A percentile compares a stretch with the other conserved stretches of the same genome.
phyloP scores from a whole-genome alignment of 257 asterid genomes.

The Jaltomata sinuosa region DNA sequence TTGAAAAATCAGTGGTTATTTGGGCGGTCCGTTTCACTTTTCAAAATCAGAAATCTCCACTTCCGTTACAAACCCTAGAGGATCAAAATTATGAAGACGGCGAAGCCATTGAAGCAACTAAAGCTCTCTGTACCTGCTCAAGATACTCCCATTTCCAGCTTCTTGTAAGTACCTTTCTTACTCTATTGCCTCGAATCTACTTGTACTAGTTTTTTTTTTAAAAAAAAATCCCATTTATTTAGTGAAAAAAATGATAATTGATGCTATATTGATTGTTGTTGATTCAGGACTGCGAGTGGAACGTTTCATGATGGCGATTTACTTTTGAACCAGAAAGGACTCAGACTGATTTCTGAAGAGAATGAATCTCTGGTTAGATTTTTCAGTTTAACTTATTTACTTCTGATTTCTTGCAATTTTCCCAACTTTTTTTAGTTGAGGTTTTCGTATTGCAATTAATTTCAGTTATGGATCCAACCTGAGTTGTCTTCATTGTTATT shows the following conservation, averaged over 20 bases:
- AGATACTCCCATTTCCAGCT: slow-evolving; percentile 67
- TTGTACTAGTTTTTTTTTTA: background rate
- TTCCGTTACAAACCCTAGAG: background rate
- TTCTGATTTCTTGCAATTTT: background rate
- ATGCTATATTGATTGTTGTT: background rate
- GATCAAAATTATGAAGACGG: slow-evolving; percentile 47
- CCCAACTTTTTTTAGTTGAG: background rate
- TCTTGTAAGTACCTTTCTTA: slow-evolving; percentile 29
- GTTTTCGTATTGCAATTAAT: background rate
- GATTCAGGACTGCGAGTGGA: slow-evolving; percentile 85
- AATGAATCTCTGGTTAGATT: slow-evolving; percentile 44
- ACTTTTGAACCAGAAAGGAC: slow-evolving; percentile 69
- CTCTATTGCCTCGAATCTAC: background rate
- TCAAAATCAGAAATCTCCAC: background rate
- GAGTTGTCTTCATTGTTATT: background rate
- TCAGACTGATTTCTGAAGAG: slow-evolving; percentile 67
- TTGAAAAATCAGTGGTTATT: background rate
- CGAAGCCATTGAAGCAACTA: slow-evolving; percentile 78
- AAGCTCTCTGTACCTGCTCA: slow-evolving; percentile 86
- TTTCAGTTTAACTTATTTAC: background rate
- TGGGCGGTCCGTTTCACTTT: background rate
- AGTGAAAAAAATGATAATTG: background rate
- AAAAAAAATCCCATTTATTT: background rate
- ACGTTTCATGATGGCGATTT: slow-evolving; percentile 94
- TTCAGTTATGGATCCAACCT: background rate